phyloP scores from a whole-genome alignment of 306 rosid genomes.

The cucumber (Cucumis sativus) region Cucumber_9930_V3 NC_026660.2:21244001-21244500 shows the following conservation, averaged over 20 bases:
- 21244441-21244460: no score
- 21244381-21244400: not conserved
- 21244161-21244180: constrained; percentile 34
- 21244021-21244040: constrained; percentile 25
- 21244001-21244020: constrained; percentile 21
- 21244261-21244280: not conserved
- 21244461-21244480: not conserved
- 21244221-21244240: constrained; percentile 71
- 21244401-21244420: not conserved
- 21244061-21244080: constrained; percentile 33
- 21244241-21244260: not conserved
- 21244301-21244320: not conserved
- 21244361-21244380: not conserved
- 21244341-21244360: not conserved
- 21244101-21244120: constrained; percentile 11
- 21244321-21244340: not conserved
- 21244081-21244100: constrained; percentile 19
- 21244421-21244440: not conserved
- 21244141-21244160: constrained; percentile 54
- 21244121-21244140: constrained; percentile 50
- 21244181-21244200: constrained; percentile 61
- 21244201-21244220: constrained; percentile 46
- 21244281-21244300: not conserved
- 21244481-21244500: not conserved
- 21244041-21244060: constrained; percentile 19